Evolutionary conservation across 1,284 basidiomycete species (phyloP).

Genomic region (Pseudomicrostroma phylloplanum): DNA sequence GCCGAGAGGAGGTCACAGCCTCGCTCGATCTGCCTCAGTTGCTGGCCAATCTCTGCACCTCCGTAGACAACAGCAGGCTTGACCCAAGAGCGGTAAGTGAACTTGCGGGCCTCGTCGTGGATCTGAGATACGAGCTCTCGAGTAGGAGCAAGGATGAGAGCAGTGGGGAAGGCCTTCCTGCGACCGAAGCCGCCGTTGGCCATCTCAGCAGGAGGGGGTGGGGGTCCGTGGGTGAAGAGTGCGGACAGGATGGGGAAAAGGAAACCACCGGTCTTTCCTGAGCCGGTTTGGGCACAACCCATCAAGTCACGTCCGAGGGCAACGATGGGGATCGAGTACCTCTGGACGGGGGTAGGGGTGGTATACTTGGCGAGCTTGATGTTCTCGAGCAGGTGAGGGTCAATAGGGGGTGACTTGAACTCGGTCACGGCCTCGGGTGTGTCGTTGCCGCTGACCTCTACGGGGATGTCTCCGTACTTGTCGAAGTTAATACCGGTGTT

Average conservation of each 20-base stretch:
- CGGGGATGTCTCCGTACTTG: conserved; percentile 98
- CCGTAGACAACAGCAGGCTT: conserved; percentile 98
- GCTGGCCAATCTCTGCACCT: conserved; percentile 93
- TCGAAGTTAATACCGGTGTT: conserved; percentile 98
- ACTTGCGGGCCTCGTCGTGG: conserved; percentile 98
- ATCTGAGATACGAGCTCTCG: conserved; percentile 99
- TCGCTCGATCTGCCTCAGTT: conserved; percentile 88
- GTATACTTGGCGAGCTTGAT: conserved; percentile 87
- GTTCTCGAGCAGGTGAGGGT: conserved; percentile 89
- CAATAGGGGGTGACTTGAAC: conserved; percentile 84
- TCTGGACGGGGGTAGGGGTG: conserved; percentile 95
- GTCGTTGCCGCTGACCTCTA: conserved; percentile 91
- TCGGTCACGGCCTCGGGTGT: conserved; percentile 86
- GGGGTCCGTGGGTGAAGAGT: conserved; percentile 78
- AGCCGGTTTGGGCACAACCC: conserved; percentile 99
- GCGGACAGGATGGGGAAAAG: conserved; percentile 97
- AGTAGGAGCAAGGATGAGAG: conserved; percentile 91
- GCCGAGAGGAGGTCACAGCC: conserved; percentile 95
- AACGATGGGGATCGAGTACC: conserved; percentile 98
- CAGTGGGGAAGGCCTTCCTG: conserved; percentile 91
- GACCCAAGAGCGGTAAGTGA: conserved; percentile 98
- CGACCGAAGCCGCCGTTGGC: conserved; percentile 58
- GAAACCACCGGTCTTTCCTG: conserved; percentile 98
- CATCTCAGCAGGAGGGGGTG: conserved; percentile 60
- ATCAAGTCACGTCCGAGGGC: conserved; percentile 84